These are phyloP conservation scores for Trichoderma semiorbis DNA, from an alignment of 2,329 filamentous ascomycete genomes.

Conservation along the genomic window DNA sequence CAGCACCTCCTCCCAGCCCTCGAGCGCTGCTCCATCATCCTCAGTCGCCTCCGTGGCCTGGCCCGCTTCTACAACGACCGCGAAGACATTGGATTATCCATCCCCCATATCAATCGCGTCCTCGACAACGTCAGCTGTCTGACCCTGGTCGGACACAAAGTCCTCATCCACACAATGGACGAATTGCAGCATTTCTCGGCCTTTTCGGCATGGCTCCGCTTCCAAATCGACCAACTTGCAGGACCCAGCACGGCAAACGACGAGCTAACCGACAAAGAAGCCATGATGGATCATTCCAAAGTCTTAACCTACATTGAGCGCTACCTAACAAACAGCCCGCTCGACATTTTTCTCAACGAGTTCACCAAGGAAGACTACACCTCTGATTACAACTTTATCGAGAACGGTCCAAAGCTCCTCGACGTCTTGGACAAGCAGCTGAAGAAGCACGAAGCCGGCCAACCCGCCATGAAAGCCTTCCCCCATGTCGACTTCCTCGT, in stretches of 20 bases:
- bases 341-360: conserved; percentile 55
- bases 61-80: conserved; percentile 72
- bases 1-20: conserved; percentile 86
- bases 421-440: conserved; percentile 50
- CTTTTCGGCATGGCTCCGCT: conserved; percentile 80
- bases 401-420: conserved; percentile 44
- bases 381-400: conserved; percentile 42
- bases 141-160: conserved; percentile 69
- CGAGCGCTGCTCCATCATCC: conserved; percentile 75
- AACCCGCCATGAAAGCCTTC: conserved; percentile 48
- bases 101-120: conserved; percentile 58
- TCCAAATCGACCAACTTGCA: conserved; percentile 75
- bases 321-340: conserved; percentile 62
- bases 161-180: conserved; percentile 66
- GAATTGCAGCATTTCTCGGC: conserved; percentile 74
- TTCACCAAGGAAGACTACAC: conserved; percentile 50
- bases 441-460: conserved; percentile 43
- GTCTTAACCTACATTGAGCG: conserved; percentile 75
- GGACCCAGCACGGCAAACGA: conserved; percentile 59
- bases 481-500: conserved; percentile 63
- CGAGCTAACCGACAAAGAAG: conserved; percentile 75
- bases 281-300: conserved; percentile 67
- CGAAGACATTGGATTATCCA: conserved; percentile 64
- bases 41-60: conserved; percentile 79
- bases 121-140: conserved; percentile 72